Base-by-base conservation (phyloP, 306 rosid genomes). In the Rubus idaeus region DNA sequence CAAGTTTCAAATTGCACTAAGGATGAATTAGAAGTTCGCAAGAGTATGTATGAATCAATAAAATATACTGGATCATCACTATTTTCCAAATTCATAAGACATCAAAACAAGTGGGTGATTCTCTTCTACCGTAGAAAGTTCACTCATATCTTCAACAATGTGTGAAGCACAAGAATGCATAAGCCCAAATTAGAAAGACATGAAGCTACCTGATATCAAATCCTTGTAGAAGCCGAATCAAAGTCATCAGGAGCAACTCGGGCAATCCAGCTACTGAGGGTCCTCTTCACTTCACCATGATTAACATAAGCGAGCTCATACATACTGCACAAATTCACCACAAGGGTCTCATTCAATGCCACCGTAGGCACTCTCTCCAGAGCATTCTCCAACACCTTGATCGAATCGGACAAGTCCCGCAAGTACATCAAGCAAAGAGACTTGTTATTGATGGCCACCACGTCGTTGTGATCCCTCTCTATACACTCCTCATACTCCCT, bases 241-340 rank as follows among this genome's bases (percentile, higher is more conserved):
- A 94, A 94, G 58, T 94, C 98, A 81, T 91, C 98, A 9, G 98
- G 98, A 21, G 97, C 98, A 79, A 94, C 96, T 65, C 97, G 90
- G 47, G 93, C 89, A 75, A 94, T 92, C 98, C 98, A 94, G 86
- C 77, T 94, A 81, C 89, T 94, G 57, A 94, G 93, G 5, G 97
- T 94, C 82, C 89, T 86, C 89, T 94, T 94, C 70, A 87, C 73
- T 76, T 94, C 98, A 11, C 96, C 88, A 79, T 94, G 98, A 87
- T 94, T 91, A 44, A 94, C 96, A 83, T 94, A 90, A 3, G 98
- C 98, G 87, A 94, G 84, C 78, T 91, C 98, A 30, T 92, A 94
- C 98, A 94, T 94, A 74, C 98, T 94, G 78, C 98, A 94, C 86
- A 94, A 82, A 83, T 91, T 92, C 70, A 90, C 95, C 47, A 94